Base-by-base conservation (phyloP, 2,329 filamentous ascomycete genomes). In the Dothiorella sarmentorum region DNA sequence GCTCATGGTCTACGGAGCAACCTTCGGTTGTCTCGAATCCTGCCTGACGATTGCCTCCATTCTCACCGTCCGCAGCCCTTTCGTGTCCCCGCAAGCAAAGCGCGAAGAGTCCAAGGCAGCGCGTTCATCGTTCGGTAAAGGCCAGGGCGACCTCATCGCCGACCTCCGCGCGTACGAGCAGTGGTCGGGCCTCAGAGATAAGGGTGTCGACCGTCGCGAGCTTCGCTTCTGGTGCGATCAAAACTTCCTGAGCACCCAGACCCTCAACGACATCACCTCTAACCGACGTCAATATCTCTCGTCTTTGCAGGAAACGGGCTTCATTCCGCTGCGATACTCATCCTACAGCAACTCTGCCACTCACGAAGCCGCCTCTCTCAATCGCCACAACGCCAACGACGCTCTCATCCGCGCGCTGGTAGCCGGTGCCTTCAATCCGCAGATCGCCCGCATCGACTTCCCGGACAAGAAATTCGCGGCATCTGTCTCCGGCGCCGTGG, bases 401-500 rank as follows among this genome's bases (percentile, higher is more conserved):
- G 70, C 75, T 0, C 73, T 81, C 2, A 61, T 81, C 4, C 78
- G 78, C 26, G 76, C 78, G 4, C 68, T 81, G 15, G 73, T 79
- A 7, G 80, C 80, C 2, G 79, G 75, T 13, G 73, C 79, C 3
- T 80, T 82, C 72, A 78, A 78, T 38, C 94, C 94, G 0, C 93
- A 97, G 73, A 85, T 97, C 63, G 91, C 91, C 13, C 85, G 92
- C 56, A 96, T 99, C 69, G 88, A 91, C 63, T 90, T 97, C 65
- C 94, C 94, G 0, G 91, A 96, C 75, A 96, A 96, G 78, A 97
- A 97, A 73, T 99, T 95, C 73, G 89, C 90, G 11, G 85, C 87
- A 33, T 91, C 90, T 2, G 84, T 95, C 63, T 90, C 90, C 1
- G 94, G 94, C 7, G 90, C 94, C 0, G 90, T 97, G 1, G 93